phyloP scores from a whole-genome alignment of 352 stramenopile genomes.

The Globisporangium radiosum region DNA sequence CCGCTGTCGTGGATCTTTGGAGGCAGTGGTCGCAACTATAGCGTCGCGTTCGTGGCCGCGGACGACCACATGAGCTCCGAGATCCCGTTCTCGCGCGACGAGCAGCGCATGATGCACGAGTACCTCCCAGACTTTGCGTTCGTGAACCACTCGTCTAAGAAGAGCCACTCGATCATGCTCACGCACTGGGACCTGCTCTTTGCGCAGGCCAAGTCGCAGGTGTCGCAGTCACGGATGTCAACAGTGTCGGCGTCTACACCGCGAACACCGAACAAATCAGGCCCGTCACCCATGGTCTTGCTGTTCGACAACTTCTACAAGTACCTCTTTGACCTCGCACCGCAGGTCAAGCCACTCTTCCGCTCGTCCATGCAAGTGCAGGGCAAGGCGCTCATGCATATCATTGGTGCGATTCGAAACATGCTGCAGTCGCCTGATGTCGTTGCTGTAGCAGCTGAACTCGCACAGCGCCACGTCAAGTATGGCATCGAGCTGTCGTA shows the following conservation, averaged over 20 bases:
- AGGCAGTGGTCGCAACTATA: slow-evolving; percentile 1
- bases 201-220: slow-evolving; percentile 8
- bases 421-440: slow-evolving; percentile 46
- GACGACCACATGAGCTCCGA: slow-evolving; percentile 7
- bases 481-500: slow-evolving; percentile 81
- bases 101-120: slow-evolving; percentile 18
- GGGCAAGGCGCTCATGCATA: slow-evolving; percentile 86
- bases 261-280: no score
- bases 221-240: no score
- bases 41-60: slow-evolving; percentile 14
- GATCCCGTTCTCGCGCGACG: slow-evolving; percentile 13
- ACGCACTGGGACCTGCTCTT: slow-evolving; percentile 28
- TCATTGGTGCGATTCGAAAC: slow-evolving; percentile 44
- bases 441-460: slow-evolving; percentile 52
- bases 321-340: slow-evolving; percentile 36
- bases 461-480: slow-evolving; percentile 71
- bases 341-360: slow-evolving; percentile 37
- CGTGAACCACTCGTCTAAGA: slow-evolving; percentile 18
- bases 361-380: slow-evolving; percentile 44
- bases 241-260: no score
- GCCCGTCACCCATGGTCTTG: slow-evolving; percentile 17
- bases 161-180: slow-evolving; percentile 15
- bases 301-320: slow-evolving; percentile 46
- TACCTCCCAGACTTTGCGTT: slow-evolving; percentile 23
- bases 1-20: no score